A percentile compares a stretch with the other conserved stretches of the same genome.
phyloP scores from a whole-genome alignment of 345 rosid species.

The Sapria himalayana region DNA sequence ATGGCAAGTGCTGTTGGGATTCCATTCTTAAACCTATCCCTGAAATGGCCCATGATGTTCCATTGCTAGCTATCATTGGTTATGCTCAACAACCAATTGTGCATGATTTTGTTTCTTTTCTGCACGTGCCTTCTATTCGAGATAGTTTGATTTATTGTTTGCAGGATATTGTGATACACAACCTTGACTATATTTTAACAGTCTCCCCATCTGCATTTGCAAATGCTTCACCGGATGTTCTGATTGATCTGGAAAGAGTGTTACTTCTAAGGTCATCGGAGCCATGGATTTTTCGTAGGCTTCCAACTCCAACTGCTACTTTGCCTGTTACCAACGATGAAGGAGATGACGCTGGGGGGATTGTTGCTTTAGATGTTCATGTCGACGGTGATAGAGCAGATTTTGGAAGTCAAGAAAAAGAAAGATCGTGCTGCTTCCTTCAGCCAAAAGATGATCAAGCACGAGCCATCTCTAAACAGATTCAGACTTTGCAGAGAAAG shows the following conservation, averaged over 20 bases:
- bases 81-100: no score
- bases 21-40: no score
- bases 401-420: no score
- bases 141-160: constrained; percentile 9
- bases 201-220: constrained; percentile 50
- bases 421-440: constrained; percentile 36
- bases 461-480: constrained; percentile 32
- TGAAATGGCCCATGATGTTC: no score
- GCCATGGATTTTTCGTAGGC: constrained; percentile 67
- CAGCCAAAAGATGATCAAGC: constrained; percentile 31
- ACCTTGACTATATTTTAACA: constrained; percentile 70
- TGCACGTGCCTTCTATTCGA: no score
- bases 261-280: constrained; percentile 75
- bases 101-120: no score
- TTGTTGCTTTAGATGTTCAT: constrained; percentile 35
- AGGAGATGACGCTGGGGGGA: constrained; percentile 57
- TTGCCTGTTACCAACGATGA: constrained; percentile 62
- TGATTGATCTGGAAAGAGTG: constrained; percentile 58
- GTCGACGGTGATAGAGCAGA: constrained; percentile 15
- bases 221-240: constrained; percentile 43
- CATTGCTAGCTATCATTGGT: no score
- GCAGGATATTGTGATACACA: constrained; percentile 72
- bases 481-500: constrained; percentile 66
- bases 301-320: constrained; percentile 74
- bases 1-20: no score